Evolutionary conservation across 768 basidiomycete species (phyloP).

Genomic region (Tubosaeta sp.): DNA sequence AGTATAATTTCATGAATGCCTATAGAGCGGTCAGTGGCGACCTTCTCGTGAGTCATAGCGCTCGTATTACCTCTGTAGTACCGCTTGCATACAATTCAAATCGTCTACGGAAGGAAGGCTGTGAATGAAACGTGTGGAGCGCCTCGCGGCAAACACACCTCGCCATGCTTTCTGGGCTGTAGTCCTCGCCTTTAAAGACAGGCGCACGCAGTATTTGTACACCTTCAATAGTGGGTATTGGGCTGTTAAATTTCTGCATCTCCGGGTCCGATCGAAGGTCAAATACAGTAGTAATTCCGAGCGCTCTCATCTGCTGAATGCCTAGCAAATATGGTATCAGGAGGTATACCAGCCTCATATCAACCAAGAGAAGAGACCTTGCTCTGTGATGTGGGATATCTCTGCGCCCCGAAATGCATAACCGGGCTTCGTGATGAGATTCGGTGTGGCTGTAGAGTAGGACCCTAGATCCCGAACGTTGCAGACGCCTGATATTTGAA

Average conservation of each 20-base stretch:
- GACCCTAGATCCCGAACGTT: conserved; percentile 73
- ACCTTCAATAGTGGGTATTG: conserved; percentile 59
- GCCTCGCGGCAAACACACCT: conserved; percentile 54
- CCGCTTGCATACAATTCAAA: conserved; percentile 72
- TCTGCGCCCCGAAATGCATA: conserved; percentile 69
- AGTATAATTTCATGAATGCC: conserved; percentile 79
- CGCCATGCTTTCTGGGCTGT: conserved; percentile 81
- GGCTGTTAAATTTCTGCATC: conserved; percentile 67
- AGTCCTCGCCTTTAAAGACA: conserved; percentile 67
- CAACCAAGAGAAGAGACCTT: conserved; percentile 44
- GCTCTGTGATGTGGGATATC: conserved; percentile 61
- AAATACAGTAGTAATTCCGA: conserved; percentile 66
- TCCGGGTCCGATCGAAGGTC: conserved; percentile 80
- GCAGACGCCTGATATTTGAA: conserved; percentile 65
- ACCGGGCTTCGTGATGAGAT: conserved; percentile 52
- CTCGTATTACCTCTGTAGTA: conserved; percentile 61
- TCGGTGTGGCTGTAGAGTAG: conserved; percentile 47
- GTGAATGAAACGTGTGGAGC: not conserved
- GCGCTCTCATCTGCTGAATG: conserved; percentile 47
- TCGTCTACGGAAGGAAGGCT: conserved; percentile 19
- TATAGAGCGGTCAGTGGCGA: conserved; percentile 23
- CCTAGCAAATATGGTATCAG: conserved; percentile 38
- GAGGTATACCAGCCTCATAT: not conserved
- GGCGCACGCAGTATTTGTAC: conserved; percentile 58
- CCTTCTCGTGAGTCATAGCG: not conserved